Evolutionary conservation across 768 basidiomycete species (phyloP).

Genomic region (Cyathus striatus): DNA sequence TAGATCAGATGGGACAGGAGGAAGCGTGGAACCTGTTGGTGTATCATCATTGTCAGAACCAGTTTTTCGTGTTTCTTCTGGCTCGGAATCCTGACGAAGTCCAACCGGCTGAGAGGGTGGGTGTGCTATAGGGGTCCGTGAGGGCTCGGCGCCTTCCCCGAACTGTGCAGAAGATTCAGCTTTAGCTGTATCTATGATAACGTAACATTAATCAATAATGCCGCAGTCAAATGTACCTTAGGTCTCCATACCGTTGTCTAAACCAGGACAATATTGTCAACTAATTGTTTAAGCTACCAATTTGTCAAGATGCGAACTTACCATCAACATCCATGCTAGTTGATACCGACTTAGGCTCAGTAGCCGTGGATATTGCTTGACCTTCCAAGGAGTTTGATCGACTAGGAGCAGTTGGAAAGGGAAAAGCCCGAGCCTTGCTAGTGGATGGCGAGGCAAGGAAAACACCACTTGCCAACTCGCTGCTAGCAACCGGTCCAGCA

Average conservation of each 20-base stretch:
- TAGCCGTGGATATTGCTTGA: neutral
- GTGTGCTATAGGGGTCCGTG: neutral
- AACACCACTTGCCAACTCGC: neutral
- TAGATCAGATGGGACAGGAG: neutral
- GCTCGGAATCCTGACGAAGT: neutral
- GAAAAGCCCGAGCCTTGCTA: neutral
- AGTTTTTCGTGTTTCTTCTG: slow-evolving; percentile 6
- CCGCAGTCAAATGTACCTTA: neutral
- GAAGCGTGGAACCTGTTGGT: neutral
- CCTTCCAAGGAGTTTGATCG: neutral
- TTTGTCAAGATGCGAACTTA: too few species aligned
- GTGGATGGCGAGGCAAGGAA: too few species aligned
- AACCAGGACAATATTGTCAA: neutral
- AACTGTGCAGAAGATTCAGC: neutral
- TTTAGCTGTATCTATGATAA: neutral
- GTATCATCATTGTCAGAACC: neutral
- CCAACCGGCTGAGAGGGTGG: neutral
- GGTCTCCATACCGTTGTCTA: neutral
- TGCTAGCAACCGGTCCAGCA: slow-evolving; percentile 1
- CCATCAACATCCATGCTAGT: neutral
- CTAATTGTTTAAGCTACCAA: neutral
- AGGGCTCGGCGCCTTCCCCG: neutral
- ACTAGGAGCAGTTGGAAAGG: neutral
- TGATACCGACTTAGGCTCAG: neutral
- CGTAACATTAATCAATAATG: neutral